phyloP scores from a whole-genome alignment of 306 rosid species.

The Elaeagnus macrophylla region DNA sequence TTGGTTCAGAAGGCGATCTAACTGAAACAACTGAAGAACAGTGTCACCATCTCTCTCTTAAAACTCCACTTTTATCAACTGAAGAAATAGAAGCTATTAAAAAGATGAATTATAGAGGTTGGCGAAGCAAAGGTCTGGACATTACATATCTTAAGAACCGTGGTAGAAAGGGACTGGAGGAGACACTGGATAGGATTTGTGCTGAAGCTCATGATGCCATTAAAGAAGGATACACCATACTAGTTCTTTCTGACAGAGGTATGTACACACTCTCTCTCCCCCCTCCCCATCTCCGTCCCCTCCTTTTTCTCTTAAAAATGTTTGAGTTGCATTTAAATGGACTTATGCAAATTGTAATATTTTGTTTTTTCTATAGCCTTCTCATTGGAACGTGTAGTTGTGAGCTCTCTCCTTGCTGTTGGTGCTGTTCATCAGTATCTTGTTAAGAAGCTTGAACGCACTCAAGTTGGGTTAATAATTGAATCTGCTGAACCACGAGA shows the following conservation, averaged over 20 bases:
- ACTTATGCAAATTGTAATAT: not conserved
- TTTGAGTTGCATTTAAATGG: constrained; percentile 1
- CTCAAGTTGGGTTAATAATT: constrained; percentile 85
- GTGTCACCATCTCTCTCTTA: constrained; percentile 84
- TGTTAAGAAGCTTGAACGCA: constrained; percentile 82
- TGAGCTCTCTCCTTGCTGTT: constrained; percentile 90
- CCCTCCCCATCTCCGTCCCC: too few species aligned
- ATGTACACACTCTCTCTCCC: too few species aligned
- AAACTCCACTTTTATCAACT: constrained; percentile 66
- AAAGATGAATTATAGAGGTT: constrained; percentile 81
- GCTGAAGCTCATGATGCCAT: too few species aligned
- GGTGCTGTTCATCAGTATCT: constrained; percentile 96
- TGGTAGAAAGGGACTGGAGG: constrained; percentile 77
- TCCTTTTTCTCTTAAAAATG: too few species aligned
- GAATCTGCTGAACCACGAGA: too few species aligned
- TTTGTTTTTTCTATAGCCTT: constrained; percentile 40
- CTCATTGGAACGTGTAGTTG: constrained; percentile 70
- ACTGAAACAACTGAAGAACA: constrained; percentile 85
- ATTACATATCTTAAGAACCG: constrained; percentile 65
- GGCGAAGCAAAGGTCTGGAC: constrained; percentile 87
- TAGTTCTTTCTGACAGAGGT: constrained; percentile 98
- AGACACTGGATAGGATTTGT: too few species aligned
- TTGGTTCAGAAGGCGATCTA: too few species aligned
- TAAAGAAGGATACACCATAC: too few species aligned
- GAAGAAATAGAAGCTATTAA: constrained; percentile 81